A percentile compares a stretch with the other conserved stretches of the same genome.
These are phyloP conservation scores for Kodamaea fukazawae DNA, from an alignment of 805 yeast genomes.

Conservation along the genomic window DNA sequence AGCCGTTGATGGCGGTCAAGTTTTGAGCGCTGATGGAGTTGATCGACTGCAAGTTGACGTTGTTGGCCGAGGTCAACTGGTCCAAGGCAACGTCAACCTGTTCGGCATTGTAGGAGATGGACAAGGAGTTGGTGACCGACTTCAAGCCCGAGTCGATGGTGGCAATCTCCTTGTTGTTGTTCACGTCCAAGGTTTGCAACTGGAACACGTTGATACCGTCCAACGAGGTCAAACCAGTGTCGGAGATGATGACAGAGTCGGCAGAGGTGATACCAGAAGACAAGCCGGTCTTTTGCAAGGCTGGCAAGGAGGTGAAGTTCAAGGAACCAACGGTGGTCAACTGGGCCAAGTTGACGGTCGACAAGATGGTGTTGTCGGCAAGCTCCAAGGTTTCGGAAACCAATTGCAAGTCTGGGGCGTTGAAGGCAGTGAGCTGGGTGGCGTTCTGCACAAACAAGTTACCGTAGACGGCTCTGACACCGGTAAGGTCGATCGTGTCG, in stretches of 20 bases:
- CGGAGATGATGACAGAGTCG: slow-evolving; percentile 65
- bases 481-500: slow-evolving; percentile 65
- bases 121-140: slow-evolving; percentile 69
- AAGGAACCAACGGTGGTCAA: slow-evolving; percentile 81
- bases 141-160: slow-evolving; percentile 69
- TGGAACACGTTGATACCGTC: slow-evolving; percentile 57
- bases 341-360: slow-evolving; percentile 68
- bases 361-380: slow-evolving; percentile 61
- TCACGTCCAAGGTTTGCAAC: slow-evolving; percentile 63
- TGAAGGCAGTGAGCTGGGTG: slow-evolving; percentile 55
- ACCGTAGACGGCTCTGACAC: slow-evolving; percentile 77
- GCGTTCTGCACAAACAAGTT: slow-evolving; percentile 66
- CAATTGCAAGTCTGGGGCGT: slow-evolving; percentile 76
- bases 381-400: slow-evolving; percentile 71
- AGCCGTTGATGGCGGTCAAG: slow-evolving; percentile 72
- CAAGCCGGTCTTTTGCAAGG: slow-evolving; percentile 68
- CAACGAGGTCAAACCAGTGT: slow-evolving; percentile 66
- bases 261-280: slow-evolving; percentile 68
- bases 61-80: slow-evolving; percentile 78
- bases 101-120: slow-evolving; percentile 83
- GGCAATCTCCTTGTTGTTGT: slow-evolving; percentile 83
- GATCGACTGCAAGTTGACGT: slow-evolving; percentile 81
- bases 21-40: slow-evolving; percentile 66
- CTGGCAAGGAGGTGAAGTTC: slow-evolving; percentile 81
- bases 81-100: slow-evolving; percentile 67